Conservation (phyloP, 306 rosid genomes). For the Glycine soja region DNA sequence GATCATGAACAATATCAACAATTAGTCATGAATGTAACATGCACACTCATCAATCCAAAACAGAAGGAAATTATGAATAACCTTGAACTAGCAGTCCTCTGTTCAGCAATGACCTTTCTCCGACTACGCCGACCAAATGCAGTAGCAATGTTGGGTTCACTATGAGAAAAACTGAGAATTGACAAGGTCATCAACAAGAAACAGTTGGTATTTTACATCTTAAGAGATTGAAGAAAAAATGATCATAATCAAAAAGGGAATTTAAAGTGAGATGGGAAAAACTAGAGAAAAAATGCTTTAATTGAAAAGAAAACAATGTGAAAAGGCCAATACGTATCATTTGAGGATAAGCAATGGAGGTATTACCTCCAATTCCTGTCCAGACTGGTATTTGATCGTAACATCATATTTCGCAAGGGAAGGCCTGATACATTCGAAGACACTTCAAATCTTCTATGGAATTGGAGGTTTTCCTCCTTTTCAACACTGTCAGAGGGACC, state of each 20-base stretch:
- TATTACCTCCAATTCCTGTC: conserved; percentile 81
- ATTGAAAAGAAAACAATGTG: conserved; percentile 29
- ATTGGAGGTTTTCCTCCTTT: conserved; percentile 75
- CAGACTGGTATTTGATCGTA: conserved; percentile 66
- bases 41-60: conserved; percentile 40
- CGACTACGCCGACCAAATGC: conserved; percentile 93
- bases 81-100: conserved; percentile 99
- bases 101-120: conserved; percentile 92
- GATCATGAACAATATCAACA: conserved; percentile 32
- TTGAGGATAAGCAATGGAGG: conserved; percentile 23
- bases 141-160: conserved; percentile 98
- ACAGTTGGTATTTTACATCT: conserved; percentile 45
- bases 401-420: conserved; percentile 80
- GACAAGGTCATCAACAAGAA: conserved; percentile 42
- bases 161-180: conserved; percentile 89
- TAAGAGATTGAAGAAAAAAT: conserved; percentile 19
- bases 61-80: conserved; percentile 53
- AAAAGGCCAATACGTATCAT: conserved; percentile 11
- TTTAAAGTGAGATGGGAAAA: conserved; percentile 31
- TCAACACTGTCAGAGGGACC: conserved; percentile 62
- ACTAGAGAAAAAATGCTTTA: background rate
- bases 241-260: conserved; percentile 33
- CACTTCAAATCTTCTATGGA: conserved; percentile 73
- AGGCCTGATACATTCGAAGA: conserved; percentile 72
- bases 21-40: conserved; percentile 16